Percentiles rank a stretch among this genome's conserved stretches.
phyloP scores from a whole-genome alignment of 2,329 filamentous ascomycete species.

The Fusarium irregulare region DNA sequence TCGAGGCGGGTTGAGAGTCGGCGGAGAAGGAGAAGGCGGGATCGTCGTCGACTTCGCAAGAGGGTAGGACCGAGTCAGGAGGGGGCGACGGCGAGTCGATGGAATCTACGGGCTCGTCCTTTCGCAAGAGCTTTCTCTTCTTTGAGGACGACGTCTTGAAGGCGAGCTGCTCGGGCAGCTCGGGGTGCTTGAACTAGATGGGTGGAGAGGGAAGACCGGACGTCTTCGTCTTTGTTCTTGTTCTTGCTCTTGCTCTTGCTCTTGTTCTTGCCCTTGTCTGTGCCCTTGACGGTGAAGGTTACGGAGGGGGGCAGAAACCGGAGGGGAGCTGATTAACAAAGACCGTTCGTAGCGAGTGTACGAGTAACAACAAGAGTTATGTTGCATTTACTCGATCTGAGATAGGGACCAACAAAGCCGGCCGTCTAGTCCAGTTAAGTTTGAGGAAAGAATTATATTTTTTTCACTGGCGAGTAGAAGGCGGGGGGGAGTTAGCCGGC shows the following conservation, averaged over 20 bases:
- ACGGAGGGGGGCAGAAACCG: conserved; percentile 11
- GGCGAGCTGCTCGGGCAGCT: conserved; percentile 75
- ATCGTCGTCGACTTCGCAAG: conserved; percentile 64
- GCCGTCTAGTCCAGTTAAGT: conserved; percentile 8
- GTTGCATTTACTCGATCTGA: conserved; percentile 30
- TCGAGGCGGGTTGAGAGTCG: conserved; percentile 61
- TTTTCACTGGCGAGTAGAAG: conserved; percentile 6
- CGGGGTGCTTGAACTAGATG: conserved; percentile 45
- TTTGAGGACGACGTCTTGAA: conserved; percentile 79
- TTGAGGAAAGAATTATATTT: conserved; percentile 5
- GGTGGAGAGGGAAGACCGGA: conserved; percentile 30
- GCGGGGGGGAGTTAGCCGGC: conserved; percentile 14
- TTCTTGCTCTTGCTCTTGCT: not conserved
- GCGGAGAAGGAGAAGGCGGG: conserved; percentile 63
- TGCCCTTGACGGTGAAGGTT: conserved; percentile 1
- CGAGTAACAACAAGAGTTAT: conserved; percentile 34
- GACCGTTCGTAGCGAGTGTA: conserved; percentile 26
- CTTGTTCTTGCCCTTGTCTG: conserved; percentile 13
- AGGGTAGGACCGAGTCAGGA: conserved; percentile 62
- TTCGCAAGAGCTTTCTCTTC: conserved; percentile 74
- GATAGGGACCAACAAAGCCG: conserved; percentile 28
- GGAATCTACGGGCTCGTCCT: conserved; percentile 54
- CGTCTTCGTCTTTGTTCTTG: conserved; percentile 15
- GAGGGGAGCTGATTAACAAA: conserved; percentile 4
- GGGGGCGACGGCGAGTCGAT: conserved; percentile 53